Evolutionary conservation across 1,139 yeast genomes (phyloP).

Genomic region (Yamadazyma diospyri): DNA sequence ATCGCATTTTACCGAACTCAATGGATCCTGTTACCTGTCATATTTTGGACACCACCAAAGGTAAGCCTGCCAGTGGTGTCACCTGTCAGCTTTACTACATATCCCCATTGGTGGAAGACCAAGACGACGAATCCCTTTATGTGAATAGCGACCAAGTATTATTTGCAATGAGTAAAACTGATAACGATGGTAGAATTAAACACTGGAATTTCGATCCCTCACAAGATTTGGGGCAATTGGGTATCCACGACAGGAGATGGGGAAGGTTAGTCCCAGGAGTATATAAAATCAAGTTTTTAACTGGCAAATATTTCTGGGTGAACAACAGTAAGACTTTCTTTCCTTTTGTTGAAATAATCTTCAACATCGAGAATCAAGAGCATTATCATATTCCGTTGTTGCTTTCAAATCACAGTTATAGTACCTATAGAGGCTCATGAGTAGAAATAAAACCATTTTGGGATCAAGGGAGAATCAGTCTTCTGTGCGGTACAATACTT

Average conservation of each 20-base stretch:
- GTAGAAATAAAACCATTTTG: too few relatives aligned
- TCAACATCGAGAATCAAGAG: conserved; percentile 57
- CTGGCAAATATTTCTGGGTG: conserved; percentile 58
- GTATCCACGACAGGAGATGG: conserved; percentile 36
- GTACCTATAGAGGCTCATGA: conserved; percentile 82
- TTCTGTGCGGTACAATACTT: too few relatives aligned
- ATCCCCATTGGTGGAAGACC: conserved; percentile 23
- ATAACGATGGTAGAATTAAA: conserved; percentile 72
- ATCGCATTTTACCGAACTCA: not conserved
- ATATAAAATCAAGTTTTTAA: conserved; percentile 72
- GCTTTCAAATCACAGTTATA: conserved; percentile 77
- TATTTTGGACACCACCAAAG: conserved; percentile 77
- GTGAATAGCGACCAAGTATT: conserved; percentile 29
- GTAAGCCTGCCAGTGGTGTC: conserved; percentile 73
- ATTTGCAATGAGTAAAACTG: conserved; percentile 66
- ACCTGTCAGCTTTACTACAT: conserved; percentile 52
- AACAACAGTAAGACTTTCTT: conserved; percentile 53
- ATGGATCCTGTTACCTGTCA: conserved; percentile 79
- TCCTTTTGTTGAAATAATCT: conserved; percentile 79
- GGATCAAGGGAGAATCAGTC: too few relatives aligned
- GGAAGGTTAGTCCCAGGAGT: conserved; percentile 49
- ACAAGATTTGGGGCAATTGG: conserved; percentile 23
- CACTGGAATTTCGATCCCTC: conserved; percentile 58
- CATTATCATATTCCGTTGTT: conserved; percentile 88
- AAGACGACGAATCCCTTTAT: conserved; percentile 24